Evolutionary conservation across 306 rosid species (phyloP).

Genomic region (Quercus wislizeni): DNA sequence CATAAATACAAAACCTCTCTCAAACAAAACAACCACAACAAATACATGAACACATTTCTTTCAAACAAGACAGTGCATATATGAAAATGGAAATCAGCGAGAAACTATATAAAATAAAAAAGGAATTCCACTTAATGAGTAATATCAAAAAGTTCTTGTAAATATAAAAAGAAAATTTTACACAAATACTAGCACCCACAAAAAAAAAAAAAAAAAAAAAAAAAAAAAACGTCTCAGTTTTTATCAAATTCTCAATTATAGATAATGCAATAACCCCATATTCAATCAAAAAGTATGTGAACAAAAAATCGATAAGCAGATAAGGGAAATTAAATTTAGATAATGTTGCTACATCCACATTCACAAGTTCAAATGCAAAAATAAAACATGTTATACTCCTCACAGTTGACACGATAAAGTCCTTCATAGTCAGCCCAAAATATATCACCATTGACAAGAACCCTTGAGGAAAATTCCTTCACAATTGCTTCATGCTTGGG

Average conservation of each 20-base stretch:
- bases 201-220: too few relatives aligned
- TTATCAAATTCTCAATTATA: neutral
- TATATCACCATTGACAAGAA: constrained; percentile 67
- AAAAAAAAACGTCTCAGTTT: too few relatives aligned
- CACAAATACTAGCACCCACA: neutral
- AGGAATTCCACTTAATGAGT: too few relatives aligned
- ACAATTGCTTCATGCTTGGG: too few relatives aligned
- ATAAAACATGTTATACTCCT: constrained; percentile 68
- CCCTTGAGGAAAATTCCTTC: too few relatives aligned
- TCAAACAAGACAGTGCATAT: too few relatives aligned
- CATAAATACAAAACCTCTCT: constrained; percentile 5
- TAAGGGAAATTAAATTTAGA: neutral
- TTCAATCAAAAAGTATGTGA: constrained; percentile 4
- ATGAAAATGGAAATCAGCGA: too few relatives aligned
- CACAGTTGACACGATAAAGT: constrained; percentile 84
- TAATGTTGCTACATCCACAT: neutral
- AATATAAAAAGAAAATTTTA: neutral
- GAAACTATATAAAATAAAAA: too few relatives aligned
- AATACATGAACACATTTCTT: accelerated
- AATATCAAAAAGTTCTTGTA: neutral
- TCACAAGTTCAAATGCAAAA: constrained; percentile 18
- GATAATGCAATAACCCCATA: neutral
- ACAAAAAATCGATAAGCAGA: neutral
- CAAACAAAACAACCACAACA: neutral
- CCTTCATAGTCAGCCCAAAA: constrained; percentile 95